phyloP scores from a whole-genome alignment of 306 rosid genomes.

The Sicyos edulis region DNA sequence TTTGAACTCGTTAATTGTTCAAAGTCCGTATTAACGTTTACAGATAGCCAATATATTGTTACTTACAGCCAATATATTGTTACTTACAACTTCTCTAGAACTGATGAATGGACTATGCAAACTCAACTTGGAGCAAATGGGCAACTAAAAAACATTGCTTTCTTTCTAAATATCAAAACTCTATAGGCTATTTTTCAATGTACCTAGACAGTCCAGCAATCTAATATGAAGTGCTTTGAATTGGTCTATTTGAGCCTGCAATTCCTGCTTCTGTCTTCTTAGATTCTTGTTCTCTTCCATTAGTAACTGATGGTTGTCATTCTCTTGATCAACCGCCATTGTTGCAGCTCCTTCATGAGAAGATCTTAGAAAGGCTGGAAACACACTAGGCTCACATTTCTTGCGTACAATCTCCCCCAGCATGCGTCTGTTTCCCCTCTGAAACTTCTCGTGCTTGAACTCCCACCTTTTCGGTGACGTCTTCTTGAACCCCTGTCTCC shows the following conservation, averaged over 20 bases:
- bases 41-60: neutral
- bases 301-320: slow-evolving; percentile 27
- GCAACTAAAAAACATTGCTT: neutral
- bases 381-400: slow-evolving; percentile 74
- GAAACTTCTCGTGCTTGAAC: slow-evolving; percentile 80
- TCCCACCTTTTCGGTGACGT: slow-evolving; percentile 74
- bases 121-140: slow-evolving; percentile 7
- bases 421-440: slow-evolving; percentile 47
- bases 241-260: slow-evolving; percentile 57
- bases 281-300: slow-evolving; percentile 64
- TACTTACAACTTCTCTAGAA: neutral
- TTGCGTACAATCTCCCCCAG: slow-evolving; percentile 58
- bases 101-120: neutral
- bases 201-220: slow-evolving; percentile 47
- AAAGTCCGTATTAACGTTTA: neutral
- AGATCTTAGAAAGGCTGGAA: slow-evolving; percentile 68
- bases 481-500: slow-evolving; percentile 70
- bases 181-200: slow-evolving; percentile 24
- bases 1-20: too few species aligned
- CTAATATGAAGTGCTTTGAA: slow-evolving; percentile 56
- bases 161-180: slow-evolving; percentile 6
- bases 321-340: slow-evolving; percentile 27
- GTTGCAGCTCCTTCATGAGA: slow-evolving; percentile 38
- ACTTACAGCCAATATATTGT: too few species aligned
- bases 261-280: slow-evolving; percentile 51